These are phyloP conservation scores for Crithidia expoeki DNA, from an alignment of 208 protist genomes.

Conservation along the genomic window DNA sequence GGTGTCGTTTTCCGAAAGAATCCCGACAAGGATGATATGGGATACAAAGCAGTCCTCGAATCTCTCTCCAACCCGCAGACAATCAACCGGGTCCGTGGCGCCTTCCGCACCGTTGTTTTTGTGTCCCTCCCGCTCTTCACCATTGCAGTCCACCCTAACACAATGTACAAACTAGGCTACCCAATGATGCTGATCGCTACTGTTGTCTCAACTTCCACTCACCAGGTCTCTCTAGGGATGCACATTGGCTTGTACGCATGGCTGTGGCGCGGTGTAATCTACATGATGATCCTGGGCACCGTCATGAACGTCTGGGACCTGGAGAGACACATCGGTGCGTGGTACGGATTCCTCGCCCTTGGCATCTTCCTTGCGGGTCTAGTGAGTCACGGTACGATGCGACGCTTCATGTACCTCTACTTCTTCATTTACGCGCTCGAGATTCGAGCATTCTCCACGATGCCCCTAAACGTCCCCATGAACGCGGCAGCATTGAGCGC, in stretches of 20 bases:
- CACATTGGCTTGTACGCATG: slow-evolving; percentile 40
- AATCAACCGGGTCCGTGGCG: slow-evolving; percentile 15
- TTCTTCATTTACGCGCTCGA: slow-evolving; percentile 38
- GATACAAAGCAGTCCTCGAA: slow-evolving; percentile 32
- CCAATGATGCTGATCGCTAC: slow-evolving; percentile 28
- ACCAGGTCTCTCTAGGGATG: slow-evolving; percentile 27
- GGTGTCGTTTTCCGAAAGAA: slow-evolving; percentile 29
- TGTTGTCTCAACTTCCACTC: slow-evolving; percentile 35
- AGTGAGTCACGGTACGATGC: slow-evolving; percentile 32
- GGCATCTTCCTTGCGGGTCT: slow-evolving; percentile 19
- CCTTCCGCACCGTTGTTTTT: slow-evolving; percentile 31
- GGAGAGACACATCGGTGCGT: slow-evolving; percentile 8
- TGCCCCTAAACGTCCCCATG: not conserved
- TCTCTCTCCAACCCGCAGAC: slow-evolving; percentile 28
- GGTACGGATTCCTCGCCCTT: slow-evolving; percentile 17
- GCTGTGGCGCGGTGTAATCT: slow-evolving; percentile 27
- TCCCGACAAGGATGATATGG: slow-evolving; percentile 33
- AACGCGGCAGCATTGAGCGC: slow-evolving; percentile 23
- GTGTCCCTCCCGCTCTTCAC: slow-evolving; percentile 31
- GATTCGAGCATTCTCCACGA: slow-evolving; percentile 9
- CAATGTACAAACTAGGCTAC: slow-evolving; percentile 27
- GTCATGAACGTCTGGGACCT: slow-evolving; percentile 19
- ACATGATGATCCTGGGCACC: slow-evolving; percentile 25
- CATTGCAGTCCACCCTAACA: slow-evolving; percentile 36
- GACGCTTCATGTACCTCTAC: slow-evolving; percentile 44